Conservation (phyloP, 1,284 basidiomycete species). For the Ustilago crameri region DNA sequence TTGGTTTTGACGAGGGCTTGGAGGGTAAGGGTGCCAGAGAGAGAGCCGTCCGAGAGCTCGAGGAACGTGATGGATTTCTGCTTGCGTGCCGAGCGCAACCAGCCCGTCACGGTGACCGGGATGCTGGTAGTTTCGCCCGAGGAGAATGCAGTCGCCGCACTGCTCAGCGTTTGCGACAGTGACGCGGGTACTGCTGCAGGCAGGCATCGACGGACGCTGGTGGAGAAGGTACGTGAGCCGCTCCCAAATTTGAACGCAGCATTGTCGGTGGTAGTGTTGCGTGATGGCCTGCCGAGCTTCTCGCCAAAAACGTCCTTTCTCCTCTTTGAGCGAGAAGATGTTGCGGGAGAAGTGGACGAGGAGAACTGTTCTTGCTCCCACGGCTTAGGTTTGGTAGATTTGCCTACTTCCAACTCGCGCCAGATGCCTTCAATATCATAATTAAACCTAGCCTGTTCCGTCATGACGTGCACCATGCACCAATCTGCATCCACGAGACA, state of each 20-base stretch:
- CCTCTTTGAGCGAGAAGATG: constrained; percentile 6
- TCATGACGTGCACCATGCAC: constrained; percentile 68
- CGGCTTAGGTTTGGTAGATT: constrained; percentile 16
- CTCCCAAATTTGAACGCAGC: constrained; percentile 18
- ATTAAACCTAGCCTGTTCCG: constrained; percentile 52
- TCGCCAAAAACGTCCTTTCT: constrained; percentile 36
- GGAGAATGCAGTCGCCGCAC: constrained; percentile 9
- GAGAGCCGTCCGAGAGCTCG: constrained; percentile 58
- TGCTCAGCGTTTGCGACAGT: constrained; percentile 16
- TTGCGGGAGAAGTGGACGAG: not conserved
- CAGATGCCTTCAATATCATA: constrained; percentile 64
- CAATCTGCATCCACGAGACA: constrained; percentile 66
- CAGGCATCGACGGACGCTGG: not conserved
- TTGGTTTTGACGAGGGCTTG: constrained; percentile 55
- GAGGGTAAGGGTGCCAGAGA: constrained; percentile 48
- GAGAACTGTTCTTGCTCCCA: constrained; percentile 22
- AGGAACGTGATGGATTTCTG: constrained; percentile 63
- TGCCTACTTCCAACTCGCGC: constrained; percentile 44
- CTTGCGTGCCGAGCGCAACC: constrained; percentile 53
- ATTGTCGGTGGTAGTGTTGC: constrained; percentile 4
- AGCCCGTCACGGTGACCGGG: constrained; percentile 35
- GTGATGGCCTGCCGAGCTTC: constrained; percentile 15
- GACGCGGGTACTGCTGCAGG: constrained; percentile 19
- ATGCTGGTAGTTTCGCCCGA: constrained; percentile 6
- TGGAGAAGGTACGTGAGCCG: constrained; percentile 16